A percentile compares a stretch with the other conserved stretches of the same genome.
Conservation (phyloP, 2,329 filamentous ascomycete species). For the Beauveria rudraprayagi region DNA sequence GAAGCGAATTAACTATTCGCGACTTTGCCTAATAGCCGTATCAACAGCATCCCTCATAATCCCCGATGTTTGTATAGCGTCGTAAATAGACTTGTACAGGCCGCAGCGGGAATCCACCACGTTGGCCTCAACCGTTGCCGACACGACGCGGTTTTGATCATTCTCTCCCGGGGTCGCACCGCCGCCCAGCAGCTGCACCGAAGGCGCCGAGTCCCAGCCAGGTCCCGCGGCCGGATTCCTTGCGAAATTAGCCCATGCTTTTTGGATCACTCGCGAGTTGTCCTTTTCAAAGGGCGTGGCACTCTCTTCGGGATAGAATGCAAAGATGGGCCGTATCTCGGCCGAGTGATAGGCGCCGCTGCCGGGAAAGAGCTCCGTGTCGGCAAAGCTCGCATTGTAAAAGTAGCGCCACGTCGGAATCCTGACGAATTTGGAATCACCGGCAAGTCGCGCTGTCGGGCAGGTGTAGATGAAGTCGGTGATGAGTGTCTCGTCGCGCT, state of each 20-base stretch:
- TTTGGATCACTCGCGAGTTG: constrained; percentile 19
- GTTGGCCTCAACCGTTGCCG: not conserved
- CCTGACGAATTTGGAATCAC: constrained; percentile 23
- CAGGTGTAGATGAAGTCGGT: constrained; percentile 19
- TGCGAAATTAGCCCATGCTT: constrained; percentile 22
- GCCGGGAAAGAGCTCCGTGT: constrained; percentile 30
- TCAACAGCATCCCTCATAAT: not conserved
- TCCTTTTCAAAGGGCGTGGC: constrained; percentile 16
- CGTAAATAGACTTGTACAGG: not conserved
- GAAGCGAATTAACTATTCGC: too few species aligned
- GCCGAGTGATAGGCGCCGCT: constrained; percentile 38
- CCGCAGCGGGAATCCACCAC: constrained; percentile 14
- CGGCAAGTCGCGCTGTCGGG: constrained; percentile 17
- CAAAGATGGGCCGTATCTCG: constrained; percentile 38
- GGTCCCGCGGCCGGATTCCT: constrained; percentile 19
- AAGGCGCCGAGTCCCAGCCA: constrained; percentile 18
- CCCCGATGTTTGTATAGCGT: not conserved
- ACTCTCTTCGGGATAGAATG: constrained; percentile 19
- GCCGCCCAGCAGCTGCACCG: constrained; percentile 19
- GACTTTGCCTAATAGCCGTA: not conserved
- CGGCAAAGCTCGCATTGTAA: constrained; percentile 41
- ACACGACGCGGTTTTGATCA: not conserved
- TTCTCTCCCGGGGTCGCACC: constrained; percentile 14
- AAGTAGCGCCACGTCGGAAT: constrained; percentile 36
- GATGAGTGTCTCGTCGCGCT: constrained; percentile 16